Base-by-base conservation (phyloP, 2,329 filamentous ascomycete genomes). In the Clonostachys byssicola region DNA sequence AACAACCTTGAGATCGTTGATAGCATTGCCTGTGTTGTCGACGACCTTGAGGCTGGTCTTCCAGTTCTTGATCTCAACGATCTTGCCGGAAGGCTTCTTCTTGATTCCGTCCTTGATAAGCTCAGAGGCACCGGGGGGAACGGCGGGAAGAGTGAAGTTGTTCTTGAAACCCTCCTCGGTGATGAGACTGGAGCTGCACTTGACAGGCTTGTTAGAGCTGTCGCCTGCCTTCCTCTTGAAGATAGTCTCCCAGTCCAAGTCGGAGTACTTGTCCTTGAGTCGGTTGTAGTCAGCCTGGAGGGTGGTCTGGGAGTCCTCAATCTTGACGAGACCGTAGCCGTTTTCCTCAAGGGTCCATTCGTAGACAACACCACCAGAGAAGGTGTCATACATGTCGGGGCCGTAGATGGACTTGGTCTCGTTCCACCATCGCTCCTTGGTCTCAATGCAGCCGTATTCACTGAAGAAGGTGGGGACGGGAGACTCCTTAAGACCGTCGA, bases 391-490 rank as follows among this genome's bases (percentile, higher is more conserved):
- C 86, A 92, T 91, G 53, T 89, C 57, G 38, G 74, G 59, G 48
- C 86, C 78, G 65, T 92, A 92, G 54, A 94, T 82, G 51, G 83
- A 73, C 47, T 72, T 74, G 12, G 90, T 85, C 67, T 94, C 89
- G 54, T 86, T 85, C 70, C 91, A 94, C 56, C 83, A 67, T 55
- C 89, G 86, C 13, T 86, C 84, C n/a, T 70, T 63, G 13, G 83
- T 80, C 36, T 75, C 72, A 71, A 91, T 92, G 80, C 89, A 92
- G 51, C 89, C 89, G 57, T 77, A 86, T 61, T 94, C 89, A 53
- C 85, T 89, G 74, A 89, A 92, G 76, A 92, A 92, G 57, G 92
- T 75, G 34, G 88, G 88, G 36, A 91, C 77, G 14, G 83, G 80
- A 38, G 78, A 80, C 53, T 74, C 74, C 56, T 74, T 67, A 72